Percentiles rank a stretch among this genome's conserved stretches.
Evolutionary conservation across 768 basidiomycete species (phyloP).

Genomic region (Brasilioporus rufonigricans): DNA sequence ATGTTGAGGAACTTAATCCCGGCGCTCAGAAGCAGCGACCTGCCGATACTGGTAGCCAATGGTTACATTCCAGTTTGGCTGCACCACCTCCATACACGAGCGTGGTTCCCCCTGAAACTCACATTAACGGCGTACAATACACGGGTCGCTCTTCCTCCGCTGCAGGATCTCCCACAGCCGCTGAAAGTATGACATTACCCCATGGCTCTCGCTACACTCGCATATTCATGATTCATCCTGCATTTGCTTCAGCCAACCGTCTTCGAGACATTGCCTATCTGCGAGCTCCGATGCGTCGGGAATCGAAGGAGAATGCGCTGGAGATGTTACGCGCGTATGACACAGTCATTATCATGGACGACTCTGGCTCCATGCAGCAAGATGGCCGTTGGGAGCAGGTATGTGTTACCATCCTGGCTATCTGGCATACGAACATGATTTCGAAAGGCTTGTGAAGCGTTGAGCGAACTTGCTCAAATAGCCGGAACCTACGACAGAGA

Average conservation of each 20-base stretch:
- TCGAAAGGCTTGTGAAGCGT: conserved; percentile 10
- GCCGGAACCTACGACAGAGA: conserved; percentile 52
- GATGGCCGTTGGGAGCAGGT: conserved; percentile 52
- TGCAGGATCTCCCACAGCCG: conserved; percentile 2
- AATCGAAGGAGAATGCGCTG: conserved; percentile 29
- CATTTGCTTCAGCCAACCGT: conserved; percentile 13
- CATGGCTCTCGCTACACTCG: conserved; percentile 21
- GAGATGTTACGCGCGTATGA: conserved; percentile 46
- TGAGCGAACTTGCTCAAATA: conserved; percentile 46
- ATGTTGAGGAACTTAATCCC: neutral
- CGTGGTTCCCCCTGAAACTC: conserved; percentile 1
- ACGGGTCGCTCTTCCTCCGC: conserved; percentile 1
- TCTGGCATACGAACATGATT: neutral
- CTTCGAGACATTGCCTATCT: conserved; percentile 23
- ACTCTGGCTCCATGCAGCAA: conserved; percentile 54
- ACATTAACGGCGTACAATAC: neutral
- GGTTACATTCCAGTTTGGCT: conserved; percentile 3
- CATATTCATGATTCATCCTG: conserved; percentile 25
- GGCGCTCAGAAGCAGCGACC: conserved; percentile 1
- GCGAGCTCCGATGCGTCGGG: conserved; percentile 23
- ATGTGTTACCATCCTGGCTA: neutral
- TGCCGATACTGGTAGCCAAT: neutral
- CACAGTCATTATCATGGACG: conserved; percentile 59
- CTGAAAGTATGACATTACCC: conserved; percentile 20
- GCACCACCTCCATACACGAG: conserved; percentile 27